These are phyloP conservation scores for Gelatoporia subvermispora DNA, from an alignment of 768 basidiomycete species.

Conservation along the genomic window DNA sequence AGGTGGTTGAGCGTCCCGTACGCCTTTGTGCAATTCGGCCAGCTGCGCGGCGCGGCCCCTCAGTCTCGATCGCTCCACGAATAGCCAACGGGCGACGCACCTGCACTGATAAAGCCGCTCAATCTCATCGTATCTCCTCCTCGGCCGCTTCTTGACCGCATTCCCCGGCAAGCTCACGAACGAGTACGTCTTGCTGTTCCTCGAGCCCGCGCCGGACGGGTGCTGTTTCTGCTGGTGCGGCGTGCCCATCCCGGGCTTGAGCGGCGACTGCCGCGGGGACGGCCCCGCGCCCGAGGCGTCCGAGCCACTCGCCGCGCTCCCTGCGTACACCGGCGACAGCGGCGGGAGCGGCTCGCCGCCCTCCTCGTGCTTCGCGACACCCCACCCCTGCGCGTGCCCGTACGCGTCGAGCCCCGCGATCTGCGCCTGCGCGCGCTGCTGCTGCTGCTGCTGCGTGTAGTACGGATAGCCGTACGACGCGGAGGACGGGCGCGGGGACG, in stretches of 20 bases:
- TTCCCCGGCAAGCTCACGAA: constrained; percentile 81
- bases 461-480: constrained; percentile 9
- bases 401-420: constrained; percentile 1
- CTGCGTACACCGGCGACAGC: constrained; percentile 15
- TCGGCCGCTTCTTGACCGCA: constrained; percentile 77
- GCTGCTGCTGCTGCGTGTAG: constrained; percentile 6
- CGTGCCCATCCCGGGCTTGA: neutral
- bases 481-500: constrained; percentile 14
- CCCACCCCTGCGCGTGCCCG: neutral
- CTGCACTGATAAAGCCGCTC: constrained; percentile 90
- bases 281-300: constrained; percentile 13
- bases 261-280: constrained; percentile 2
- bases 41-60: constrained; percentile 11
- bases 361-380: constrained; percentile 17
- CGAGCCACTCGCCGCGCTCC: constrained; percentile 13
- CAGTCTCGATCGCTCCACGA: neutral
- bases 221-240: constrained; percentile 7
- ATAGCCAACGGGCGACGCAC: constrained; percentile 31
- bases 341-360: constrained; percentile 7
- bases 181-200: constrained; percentile 67
- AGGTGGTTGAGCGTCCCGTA: constrained; percentile 96
- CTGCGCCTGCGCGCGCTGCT: too few species aligned
- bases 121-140: constrained; percentile 89
- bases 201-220: constrained; percentile 16
- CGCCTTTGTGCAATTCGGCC: constrained; percentile 57